These are phyloP conservation scores for Neurospora sp. DNA, from an alignment of 495 filamentous ascomycete genomes.

Conservation along the genomic window DNA sequence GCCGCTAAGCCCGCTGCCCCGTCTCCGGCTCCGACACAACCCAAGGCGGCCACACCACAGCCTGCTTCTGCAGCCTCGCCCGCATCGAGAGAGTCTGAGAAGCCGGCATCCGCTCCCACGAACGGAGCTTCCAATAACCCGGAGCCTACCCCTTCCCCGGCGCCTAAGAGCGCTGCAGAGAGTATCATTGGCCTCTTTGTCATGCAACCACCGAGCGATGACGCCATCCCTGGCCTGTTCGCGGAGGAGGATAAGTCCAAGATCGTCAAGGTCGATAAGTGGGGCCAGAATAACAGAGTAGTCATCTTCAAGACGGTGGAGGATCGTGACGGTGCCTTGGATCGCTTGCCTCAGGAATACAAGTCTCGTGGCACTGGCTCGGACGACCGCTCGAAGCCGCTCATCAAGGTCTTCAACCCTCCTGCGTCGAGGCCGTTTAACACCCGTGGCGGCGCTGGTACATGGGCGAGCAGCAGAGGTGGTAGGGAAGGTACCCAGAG, in stretches of 20 bases:
- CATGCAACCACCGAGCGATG: conserved; percentile 63
- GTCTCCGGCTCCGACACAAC: conserved; percentile 32
- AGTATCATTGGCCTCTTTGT: conserved; percentile 73
- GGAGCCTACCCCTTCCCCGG: conserved; percentile 35
- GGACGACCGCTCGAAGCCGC: conserved; percentile 60
- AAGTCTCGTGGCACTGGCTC: conserved; percentile 48
- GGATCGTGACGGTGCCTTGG: conserved; percentile 66
- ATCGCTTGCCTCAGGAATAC: conserved; percentile 59
- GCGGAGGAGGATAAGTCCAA: conserved; percentile 70
- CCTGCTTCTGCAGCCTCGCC: conserved; percentile 27
- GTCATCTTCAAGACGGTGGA: conserved; percentile 69
- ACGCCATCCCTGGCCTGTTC: conserved; percentile 71
- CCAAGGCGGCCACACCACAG: conserved; percentile 45
- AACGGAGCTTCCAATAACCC: conserved; percentile 44
- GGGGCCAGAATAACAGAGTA: conserved; percentile 64
- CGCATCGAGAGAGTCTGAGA: conserved; percentile 38
- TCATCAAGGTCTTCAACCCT: conserved; percentile 70
- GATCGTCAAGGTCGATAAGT: conserved; percentile 68
- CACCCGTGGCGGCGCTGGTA: conserved; percentile 54
- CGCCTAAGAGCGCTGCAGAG: conserved; percentile 31
- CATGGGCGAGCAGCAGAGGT: conserved; percentile 62
- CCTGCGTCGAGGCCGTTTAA: conserved; percentile 42
- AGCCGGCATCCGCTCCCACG: conserved; percentile 29
- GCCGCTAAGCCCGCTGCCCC: conserved; percentile 26
- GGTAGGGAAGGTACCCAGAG: conserved; percentile 35